Evolutionary conservation across 768 basidiomycete species (phyloP).

Genomic region (Mycena galopus): DNA sequence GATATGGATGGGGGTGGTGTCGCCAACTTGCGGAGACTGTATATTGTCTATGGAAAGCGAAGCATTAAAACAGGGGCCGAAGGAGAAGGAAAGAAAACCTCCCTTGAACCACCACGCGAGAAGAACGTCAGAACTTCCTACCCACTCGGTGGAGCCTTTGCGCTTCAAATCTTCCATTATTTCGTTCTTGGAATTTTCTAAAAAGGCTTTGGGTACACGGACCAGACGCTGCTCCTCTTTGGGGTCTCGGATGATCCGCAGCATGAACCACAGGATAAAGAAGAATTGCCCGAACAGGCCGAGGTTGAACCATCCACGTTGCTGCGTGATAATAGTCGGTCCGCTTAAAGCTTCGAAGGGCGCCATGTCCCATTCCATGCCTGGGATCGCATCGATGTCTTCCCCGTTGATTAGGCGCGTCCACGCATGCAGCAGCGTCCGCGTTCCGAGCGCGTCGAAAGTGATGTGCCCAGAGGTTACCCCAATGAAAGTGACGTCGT

Average conservation of each 20-base stretch:
- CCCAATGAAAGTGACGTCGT: conserved; percentile 29
- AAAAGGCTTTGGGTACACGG: conserved; percentile 24
- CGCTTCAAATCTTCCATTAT: conserved; percentile 19
- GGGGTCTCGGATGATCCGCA: conserved; percentile 17
- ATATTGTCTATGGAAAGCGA: background rate
- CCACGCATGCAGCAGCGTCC: conserved; percentile 24
- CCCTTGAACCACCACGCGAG: conserved; percentile 34
- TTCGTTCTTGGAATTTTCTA: conserved; percentile 16
- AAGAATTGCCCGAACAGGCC: conserved; percentile 2
- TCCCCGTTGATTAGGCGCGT: conserved; percentile 26
- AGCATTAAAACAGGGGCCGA: background rate
- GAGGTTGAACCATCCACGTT: conserved; percentile 25
- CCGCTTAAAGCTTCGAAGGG: background rate
- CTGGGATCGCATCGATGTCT: conserved; percentile 16
- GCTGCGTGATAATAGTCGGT: background rate
- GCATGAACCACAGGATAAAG: conserved; percentile 20
- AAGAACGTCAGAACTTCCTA: conserved; percentile 30
- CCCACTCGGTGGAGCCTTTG: conserved; percentile 29
- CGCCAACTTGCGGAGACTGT: conserved; percentile 7
- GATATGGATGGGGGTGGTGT: conserved; percentile 20
- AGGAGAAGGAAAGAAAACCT: background rate
- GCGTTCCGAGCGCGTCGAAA: conserved; percentile 26
- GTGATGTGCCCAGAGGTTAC: conserved; percentile 20
- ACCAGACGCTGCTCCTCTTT: conserved; percentile 5
- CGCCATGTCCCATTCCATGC: conserved; percentile 14